Base-by-base conservation (phyloP, 495 filamentous ascomycete genomes). In the Poronia punctata region DNA sequence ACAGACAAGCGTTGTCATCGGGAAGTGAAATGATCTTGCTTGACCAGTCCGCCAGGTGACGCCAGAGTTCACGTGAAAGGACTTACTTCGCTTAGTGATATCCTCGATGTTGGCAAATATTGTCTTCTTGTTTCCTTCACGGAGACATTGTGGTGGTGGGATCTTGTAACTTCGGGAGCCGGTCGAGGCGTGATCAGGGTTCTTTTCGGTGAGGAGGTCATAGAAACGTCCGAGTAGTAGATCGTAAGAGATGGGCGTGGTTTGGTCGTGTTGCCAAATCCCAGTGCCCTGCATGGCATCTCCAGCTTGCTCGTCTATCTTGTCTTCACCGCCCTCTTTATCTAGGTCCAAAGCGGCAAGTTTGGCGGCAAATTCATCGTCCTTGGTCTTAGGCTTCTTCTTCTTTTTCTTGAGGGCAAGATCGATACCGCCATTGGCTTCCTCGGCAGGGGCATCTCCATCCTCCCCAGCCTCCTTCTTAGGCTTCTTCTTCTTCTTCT, bases 111-210 rank as follows among this genome's bases (percentile, higher is more conserved):
- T 98, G 66, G 92, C 92, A 60, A 96, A 98, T 54, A 97, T 94
- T 37, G 92, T 97, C 83, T 95, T 95, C 78, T 95, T 95, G 78
- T 97, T 97, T 61, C 92, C 92, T 86, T 98, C 93, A 68, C 93
- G 88, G 32, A 97, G 74, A 67, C 90, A 95, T 71, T 98, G 93
- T n/a, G 92, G 92, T 9, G 92, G 92, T 12, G 92, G 93, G 53
- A 98, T 98, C 76, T 96, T 96, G 75, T 98, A 98, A 56, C 84
- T 89, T 68, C 85, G 86, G 45, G 82, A 77, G 35, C 90, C 92
- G 63, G 78, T 81, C 14, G 84, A 83, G 11, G 88, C 78, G 40
- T 97, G 79, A 54, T 97, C 92, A 52, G 92, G 92, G 71, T 98
- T 90, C 70, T 90, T 86, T 63, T 82, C 82, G 64, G 90, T 77